A percentile compares a stretch with the other conserved stretches of the same genome.
Evolutionary conservation across 1,284 basidiomycete species (phyloP).

Genomic region (Peniophora sp.): DNA sequence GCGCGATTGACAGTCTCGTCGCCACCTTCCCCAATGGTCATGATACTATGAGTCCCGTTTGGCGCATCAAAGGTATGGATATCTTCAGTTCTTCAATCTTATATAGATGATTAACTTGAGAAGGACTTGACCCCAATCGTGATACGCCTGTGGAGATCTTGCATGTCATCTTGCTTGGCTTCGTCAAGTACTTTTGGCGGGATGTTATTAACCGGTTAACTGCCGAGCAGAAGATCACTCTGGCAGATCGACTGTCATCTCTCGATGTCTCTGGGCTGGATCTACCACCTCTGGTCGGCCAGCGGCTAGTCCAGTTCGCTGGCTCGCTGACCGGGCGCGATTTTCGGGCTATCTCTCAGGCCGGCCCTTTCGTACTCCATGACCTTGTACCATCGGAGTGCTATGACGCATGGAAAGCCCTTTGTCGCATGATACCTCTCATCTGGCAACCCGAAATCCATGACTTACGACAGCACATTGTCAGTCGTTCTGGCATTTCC

Average conservation of each 20-base stretch:
- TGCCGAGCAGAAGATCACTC: conserved; percentile 7
- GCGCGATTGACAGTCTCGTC: not conserved
- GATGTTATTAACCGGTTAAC: conserved; percentile 18
- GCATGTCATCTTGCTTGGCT: conserved; percentile 25
- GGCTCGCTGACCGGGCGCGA: conserved; percentile 21
- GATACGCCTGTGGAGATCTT: conserved; percentile 28
- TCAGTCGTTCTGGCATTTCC: not conserved
- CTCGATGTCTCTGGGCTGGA: conserved; percentile 20
- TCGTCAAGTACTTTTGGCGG: conserved; percentile 30
- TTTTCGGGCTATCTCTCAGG: conserved; percentile 20
- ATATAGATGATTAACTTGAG: not conserved
- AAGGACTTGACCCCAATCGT: conserved; percentile 21
- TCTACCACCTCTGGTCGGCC: conserved; percentile 10
- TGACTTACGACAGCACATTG: conserved; percentile 12
- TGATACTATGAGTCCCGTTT: conserved; percentile 11
- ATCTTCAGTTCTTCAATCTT: not conserved
- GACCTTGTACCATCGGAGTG: conserved; percentile 12
- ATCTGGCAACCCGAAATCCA: conserved; percentile 21
- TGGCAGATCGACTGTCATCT: conserved; percentile 16
- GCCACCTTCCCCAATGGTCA: not conserved
- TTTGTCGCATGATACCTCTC: conserved; percentile 15
- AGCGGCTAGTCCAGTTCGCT: conserved; percentile 20
- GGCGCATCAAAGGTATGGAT: conserved; percentile 12
- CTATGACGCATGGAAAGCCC: conserved; percentile 18
- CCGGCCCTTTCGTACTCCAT: conserved; percentile 21